These are phyloP conservation scores for Eucalyptus leucophloia DNA, from an alignment of 345 rosid genomes.

Conservation along the genomic window DNA sequence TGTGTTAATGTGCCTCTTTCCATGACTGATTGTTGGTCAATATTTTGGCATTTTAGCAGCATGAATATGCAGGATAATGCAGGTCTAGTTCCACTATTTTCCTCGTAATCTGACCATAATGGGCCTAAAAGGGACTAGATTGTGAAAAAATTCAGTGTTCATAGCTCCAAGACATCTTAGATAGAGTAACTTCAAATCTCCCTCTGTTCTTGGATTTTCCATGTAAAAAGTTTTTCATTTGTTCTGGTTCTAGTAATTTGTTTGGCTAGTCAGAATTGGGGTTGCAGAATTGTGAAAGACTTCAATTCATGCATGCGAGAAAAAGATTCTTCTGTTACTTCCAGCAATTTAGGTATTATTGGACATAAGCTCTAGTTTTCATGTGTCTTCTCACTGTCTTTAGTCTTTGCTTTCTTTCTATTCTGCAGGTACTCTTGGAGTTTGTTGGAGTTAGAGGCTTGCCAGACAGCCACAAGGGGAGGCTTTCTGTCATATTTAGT, in stretches of 20 bases:
- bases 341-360: neutral
- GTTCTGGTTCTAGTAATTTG: neutral
- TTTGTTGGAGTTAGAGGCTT: slow-evolving; percentile 62
- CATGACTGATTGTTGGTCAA: neutral
- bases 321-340: neutral
- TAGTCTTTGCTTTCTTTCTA: neutral
- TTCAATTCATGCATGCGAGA: neutral
- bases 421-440: slow-evolving; percentile 50
- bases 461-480: slow-evolving; percentile 54
- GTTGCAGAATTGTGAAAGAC: neutral
- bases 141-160: neutral
- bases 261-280: neutral
- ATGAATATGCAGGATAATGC: neutral
- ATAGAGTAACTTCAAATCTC: neutral
- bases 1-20: neutral
- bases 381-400: neutral
- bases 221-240: neutral
- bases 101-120: neutral
- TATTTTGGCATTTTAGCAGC: neutral
- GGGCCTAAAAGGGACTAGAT: neutral
- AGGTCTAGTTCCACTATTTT: neutral
- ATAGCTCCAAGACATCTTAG: neutral
- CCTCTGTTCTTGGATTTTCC: neutral
- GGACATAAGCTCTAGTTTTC: neutral
- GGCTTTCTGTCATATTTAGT: slow-evolving; percentile 41